Base-by-base conservation (phyloP, 225 moss, liverwort and hornwort species). In the Polytrichum formosum region DNA sequence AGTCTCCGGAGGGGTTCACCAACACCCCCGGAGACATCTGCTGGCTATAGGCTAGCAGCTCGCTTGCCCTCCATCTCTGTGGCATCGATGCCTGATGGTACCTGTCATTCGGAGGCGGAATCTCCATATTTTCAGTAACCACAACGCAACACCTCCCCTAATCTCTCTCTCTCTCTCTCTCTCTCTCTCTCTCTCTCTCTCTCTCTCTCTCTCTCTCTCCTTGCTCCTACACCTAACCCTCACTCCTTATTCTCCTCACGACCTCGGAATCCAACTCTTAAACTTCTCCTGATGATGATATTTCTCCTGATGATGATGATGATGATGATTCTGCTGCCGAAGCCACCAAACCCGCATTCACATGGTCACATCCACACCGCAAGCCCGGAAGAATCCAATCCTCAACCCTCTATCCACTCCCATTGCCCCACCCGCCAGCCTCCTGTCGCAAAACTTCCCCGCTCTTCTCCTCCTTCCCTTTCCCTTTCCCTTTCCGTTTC, bases 381-480 rank as follows among this genome's bases (percentile, higher is more conserved):
- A 46, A 46, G 46, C 13, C 46, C 46, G 13, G 13, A 46, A 13
- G 13, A 46, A 46, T 46, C 10, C 13, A 71, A 56, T 55, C 25
- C 22, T 54, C 17, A 28, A 69, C 60, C 54, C 55, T 61, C 73
- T 81, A 77, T 67, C 82, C 79, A 82, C 79, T 79, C 33, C 82
- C 85, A 76, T 85, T 77, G 69, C 85, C 78, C 85, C 82, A 79
- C 82, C 74, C 85, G 8, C 82, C 77, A n/a, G 82, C 82, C 53
- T 82, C 74, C 29, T 79, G 69, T 72, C 79, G 85, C 77, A 77
- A 55, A 58, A 59, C 76, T 21, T 74, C 74, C 46, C 79, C 74
- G 31, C 81, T 73, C n/a, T 56, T 67, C 20, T 26, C 67, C 46
- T 59, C 59, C 59, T 59, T 59, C 8, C 20, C 59, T 59, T 6